Evolutionary conservation across 257 asterid genomes (phyloP).

Genomic region (Forsythia suspensa): DNA sequence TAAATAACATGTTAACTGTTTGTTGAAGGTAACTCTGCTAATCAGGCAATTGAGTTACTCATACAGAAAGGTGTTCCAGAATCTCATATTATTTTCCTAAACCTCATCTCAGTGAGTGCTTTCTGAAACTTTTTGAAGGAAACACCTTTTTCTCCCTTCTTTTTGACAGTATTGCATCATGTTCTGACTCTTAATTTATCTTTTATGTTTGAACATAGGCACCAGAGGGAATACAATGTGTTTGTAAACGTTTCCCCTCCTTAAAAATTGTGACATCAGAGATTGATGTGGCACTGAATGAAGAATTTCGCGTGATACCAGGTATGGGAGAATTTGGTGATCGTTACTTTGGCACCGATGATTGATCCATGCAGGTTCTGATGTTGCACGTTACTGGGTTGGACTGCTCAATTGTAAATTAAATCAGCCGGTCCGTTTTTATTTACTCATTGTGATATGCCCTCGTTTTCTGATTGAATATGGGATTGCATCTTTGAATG

Average conservation of each 20-base stretch:
- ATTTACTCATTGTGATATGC: not conserved
- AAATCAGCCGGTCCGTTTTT: conserved; percentile 12
- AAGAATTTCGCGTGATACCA: conserved; percentile 74
- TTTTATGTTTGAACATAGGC: conserved; percentile 46
- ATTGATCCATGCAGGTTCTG: conserved; percentile 31
- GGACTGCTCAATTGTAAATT: conserved; percentile 33
- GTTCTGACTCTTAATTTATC: not conserved
- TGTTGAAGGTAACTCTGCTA: conserved; percentile 89
- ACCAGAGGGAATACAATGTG: conserved; percentile 94
- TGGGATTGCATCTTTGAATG: not conserved
- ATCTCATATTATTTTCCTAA: conserved; percentile 89
- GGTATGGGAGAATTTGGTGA: conserved; percentile 99
- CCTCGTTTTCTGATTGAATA: conserved; percentile 7
- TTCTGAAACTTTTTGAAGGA: not conserved
- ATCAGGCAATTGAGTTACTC: conserved; percentile 93
- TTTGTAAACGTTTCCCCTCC: conserved; percentile 81
- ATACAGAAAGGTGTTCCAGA: conserved; percentile 98
- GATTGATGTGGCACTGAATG: conserved; percentile 71
- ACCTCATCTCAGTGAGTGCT: conserved; percentile 90
- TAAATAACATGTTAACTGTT: not conserved
- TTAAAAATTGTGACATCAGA: conserved; percentile 92
- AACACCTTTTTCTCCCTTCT: not conserved
- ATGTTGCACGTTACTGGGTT: conserved; percentile 1
- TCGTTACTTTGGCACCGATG: conserved; percentile 94
- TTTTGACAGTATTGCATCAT: not conserved